These are phyloP conservation scores for Wickerhamomyces alni DNA, from an alignment of 805 yeast species.

Conservation along the genomic window DNA sequence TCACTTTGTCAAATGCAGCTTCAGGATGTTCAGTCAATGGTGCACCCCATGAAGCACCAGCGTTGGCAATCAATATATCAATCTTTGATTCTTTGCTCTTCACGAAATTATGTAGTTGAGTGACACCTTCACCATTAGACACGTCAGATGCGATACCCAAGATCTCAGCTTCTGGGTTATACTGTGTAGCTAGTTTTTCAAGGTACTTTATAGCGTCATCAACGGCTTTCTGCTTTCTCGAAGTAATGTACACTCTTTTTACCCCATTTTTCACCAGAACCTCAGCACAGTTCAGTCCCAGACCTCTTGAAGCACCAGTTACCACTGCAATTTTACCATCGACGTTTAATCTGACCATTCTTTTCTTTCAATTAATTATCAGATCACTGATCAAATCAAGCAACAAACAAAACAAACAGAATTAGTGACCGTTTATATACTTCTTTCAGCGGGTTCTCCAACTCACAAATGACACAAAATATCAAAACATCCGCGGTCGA, in stretches of 20 bases:
- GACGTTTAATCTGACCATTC: slow-evolving; percentile 30
- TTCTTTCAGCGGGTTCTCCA: no score
- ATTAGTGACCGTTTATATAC: no score
- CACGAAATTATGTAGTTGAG: slow-evolving; percentile 36
- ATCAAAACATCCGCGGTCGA: no score
- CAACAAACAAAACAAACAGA: background rate
- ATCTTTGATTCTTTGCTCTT: slow-evolving; percentile 35
- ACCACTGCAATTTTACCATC: slow-evolving; percentile 59
- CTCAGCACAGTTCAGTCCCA: slow-evolving; percentile 65
- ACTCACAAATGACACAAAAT: no score
- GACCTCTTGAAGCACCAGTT: slow-evolving; percentile 75
- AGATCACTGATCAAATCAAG: background rate
- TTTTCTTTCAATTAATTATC: background rate
- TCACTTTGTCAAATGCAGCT: slow-evolving; percentile 53
- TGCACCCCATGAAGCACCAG: slow-evolving; percentile 79
- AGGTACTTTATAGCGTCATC: slow-evolving; percentile 43
- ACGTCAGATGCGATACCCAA: slow-evolving; percentile 52
- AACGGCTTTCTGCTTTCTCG: slow-evolving; percentile 59
- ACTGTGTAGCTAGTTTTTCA: slow-evolving; percentile 23
- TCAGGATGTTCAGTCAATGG: slow-evolving; percentile 56
- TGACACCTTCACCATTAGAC: slow-evolving; percentile 42
- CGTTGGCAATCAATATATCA: slow-evolving; percentile 67
- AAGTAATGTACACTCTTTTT: slow-evolving; percentile 51
- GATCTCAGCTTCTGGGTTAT: slow-evolving; percentile 26
- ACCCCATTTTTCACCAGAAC: slow-evolving; percentile 59